These are phyloP conservation scores for Cucurbita moschata DNA, from an alignment of 306 rosid species.

Conservation along the genomic window DNA sequence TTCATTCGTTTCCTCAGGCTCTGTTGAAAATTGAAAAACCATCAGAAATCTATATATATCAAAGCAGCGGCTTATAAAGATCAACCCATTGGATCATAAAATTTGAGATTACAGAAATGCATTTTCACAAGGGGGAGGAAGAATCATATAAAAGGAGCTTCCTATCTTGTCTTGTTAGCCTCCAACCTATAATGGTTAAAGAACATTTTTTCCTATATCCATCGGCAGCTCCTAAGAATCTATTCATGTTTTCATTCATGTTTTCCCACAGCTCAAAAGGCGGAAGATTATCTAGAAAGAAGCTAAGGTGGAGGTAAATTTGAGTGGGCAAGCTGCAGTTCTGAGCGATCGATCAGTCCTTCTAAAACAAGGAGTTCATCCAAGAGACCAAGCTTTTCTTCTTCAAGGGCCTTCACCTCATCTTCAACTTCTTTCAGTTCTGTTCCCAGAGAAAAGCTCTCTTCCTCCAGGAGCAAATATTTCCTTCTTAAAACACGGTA, in stretches of 20 bases:
- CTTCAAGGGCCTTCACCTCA: constrained; percentile 69
- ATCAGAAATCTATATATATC: too few relatives aligned
- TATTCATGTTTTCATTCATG: background rate
- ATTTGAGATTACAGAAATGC: background rate
- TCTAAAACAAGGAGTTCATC: constrained; percentile 84
- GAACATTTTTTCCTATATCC: background rate
- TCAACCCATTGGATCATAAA: background rate
- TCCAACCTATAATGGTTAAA: background rate
- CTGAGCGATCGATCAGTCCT: constrained; percentile 58
- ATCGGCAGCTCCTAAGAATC: background rate
- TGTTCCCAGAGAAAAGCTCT: constrained; percentile 55
- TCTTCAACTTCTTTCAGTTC: constrained; percentile 53
- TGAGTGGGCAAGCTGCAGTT: constrained; percentile 27
- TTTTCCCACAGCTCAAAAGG: background rate
- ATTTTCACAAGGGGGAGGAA: background rate
- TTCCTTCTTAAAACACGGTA: constrained; percentile 66
- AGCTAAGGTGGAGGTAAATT: background rate
- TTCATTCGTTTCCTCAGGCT: background rate
- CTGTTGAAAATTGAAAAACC: background rate
- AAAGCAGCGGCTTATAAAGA: background rate
- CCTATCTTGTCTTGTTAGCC: background rate
- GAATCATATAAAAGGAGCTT: background rate
- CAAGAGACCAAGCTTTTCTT: constrained; percentile 62
- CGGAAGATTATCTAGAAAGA: background rate
- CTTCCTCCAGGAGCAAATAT: constrained; percentile 67